phyloP scores from a whole-genome alignment of 148 eudicot species.

The Pharnaceum exiguum region DNA sequence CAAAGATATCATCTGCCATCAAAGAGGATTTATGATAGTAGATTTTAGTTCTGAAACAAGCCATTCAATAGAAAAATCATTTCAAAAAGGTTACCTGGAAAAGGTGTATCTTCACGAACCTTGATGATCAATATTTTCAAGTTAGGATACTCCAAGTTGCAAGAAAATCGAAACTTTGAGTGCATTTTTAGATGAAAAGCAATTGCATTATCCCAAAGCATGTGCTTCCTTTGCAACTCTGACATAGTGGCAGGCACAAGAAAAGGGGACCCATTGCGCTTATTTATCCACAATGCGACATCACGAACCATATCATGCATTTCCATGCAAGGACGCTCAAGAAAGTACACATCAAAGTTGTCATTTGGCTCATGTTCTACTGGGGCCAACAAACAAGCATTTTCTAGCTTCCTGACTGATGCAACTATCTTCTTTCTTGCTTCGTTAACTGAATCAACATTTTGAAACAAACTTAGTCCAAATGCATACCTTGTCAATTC shows the following conservation, averaged over 20 bases:
- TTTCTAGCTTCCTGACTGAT: background rate
- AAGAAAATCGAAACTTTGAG: background rate
- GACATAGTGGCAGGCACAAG: background rate
- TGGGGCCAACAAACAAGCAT: background rate
- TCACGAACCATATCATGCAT: constrained; percentile 12
- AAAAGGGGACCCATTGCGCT: background rate
- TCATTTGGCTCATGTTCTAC: too few species aligned
- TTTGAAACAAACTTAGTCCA: background rate
- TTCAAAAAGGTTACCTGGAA: too few species aligned
- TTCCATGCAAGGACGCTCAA: background rate
- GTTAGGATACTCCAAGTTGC: background rate
- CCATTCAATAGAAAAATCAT: too few species aligned
- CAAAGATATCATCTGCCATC: too few species aligned
- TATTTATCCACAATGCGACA: constrained; percentile 5
- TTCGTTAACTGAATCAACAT: background rate
- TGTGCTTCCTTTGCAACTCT: background rate
- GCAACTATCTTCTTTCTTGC: background rate
- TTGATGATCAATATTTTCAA: too few species aligned
- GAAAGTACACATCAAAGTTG: too few species aligned
- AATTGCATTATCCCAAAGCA: background rate
- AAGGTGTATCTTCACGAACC: too few species aligned
- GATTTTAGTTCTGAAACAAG: too few species aligned
- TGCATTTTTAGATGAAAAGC: background rate
- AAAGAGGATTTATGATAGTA: too few species aligned
- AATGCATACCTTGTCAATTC: background rate